A percentile compares a stretch with the other conserved stretches of the same genome.
These are phyloP conservation scores for Arachnopeziza araneosa DNA, from an alignment of 2,329 filamentous ascomycete species.

Conservation along the genomic window DNA sequence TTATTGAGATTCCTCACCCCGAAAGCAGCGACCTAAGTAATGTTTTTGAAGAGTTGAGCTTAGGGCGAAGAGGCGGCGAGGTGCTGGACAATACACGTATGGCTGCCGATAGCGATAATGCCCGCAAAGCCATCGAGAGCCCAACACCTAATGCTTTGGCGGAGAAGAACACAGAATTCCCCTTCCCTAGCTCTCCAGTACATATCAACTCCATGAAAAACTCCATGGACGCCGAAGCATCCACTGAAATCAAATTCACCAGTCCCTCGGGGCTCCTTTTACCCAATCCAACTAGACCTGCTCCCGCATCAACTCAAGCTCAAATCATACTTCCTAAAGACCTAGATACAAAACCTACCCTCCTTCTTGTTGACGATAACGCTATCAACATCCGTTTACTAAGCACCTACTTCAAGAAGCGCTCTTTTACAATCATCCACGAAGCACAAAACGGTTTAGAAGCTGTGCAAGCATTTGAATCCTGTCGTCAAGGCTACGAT, in stretches of 20 bases:
- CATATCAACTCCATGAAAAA: not conserved
- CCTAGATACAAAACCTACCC: slow-evolving; percentile 8
- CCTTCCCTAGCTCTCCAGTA: slow-evolving; percentile 19
- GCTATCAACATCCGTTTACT: slow-evolving; percentile 38
- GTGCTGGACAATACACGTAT: slow-evolving; percentile 29
- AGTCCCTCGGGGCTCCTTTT: not conserved
- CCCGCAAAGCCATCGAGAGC: slow-evolving; percentile 28
- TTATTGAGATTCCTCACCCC: slow-evolving; percentile 1
- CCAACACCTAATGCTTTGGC: slow-evolving; percentile 25
- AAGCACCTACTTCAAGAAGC: slow-evolving; percentile 31
- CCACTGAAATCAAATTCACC: not conserved
- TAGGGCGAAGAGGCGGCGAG: slow-evolving; percentile 22
- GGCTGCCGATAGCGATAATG: slow-evolving; percentile 28
- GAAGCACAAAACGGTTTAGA: slow-evolving; percentile 43
- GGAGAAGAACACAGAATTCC: slow-evolving; percentile 26
- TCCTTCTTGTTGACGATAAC: slow-evolving; percentile 40
- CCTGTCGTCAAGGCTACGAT: slow-evolving; percentile 32
- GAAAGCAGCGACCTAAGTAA: slow-evolving; percentile 22
- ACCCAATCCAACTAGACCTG: no score
- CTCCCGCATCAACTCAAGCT: no score
- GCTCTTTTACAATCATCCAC: slow-evolving; percentile 35
- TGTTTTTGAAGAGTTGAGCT: slow-evolving; percentile 25
- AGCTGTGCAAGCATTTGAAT: slow-evolving; percentile 40
- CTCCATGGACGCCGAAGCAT: no score
- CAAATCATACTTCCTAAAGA: not conserved